Evolutionary conservation across 768 basidiomycete species (phyloP).

Genomic region (Hydnomerulius pinastri): DNA sequence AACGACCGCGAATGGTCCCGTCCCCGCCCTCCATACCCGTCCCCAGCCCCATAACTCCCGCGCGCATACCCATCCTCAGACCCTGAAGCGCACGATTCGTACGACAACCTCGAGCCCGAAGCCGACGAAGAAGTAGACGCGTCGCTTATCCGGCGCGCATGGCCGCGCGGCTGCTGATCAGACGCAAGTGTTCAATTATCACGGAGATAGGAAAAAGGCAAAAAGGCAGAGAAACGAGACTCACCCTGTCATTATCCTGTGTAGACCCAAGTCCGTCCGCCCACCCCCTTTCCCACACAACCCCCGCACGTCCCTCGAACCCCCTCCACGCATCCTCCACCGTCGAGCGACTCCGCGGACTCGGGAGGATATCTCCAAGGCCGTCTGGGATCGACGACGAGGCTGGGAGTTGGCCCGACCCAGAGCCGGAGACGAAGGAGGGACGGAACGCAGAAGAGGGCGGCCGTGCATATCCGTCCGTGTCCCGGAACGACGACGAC

Average conservation of each 20-base stretch:
- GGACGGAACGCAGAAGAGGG: neutral
- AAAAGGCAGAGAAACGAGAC: too few relatives aligned
- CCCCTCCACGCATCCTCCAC: neutral
- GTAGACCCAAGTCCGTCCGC: too few relatives aligned
- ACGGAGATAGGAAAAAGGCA: too few relatives aligned
- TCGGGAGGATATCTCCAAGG: neutral
- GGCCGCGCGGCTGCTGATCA: too few relatives aligned
- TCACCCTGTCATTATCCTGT: too few relatives aligned
- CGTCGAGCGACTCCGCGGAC: neutral
- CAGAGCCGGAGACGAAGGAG: too few relatives aligned
- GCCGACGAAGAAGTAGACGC: conserved; percentile 16
- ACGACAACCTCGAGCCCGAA: too few relatives aligned
- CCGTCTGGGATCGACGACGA: neutral
- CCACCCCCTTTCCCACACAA: neutral
- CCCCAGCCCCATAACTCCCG: neutral
- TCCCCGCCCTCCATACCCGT: neutral
- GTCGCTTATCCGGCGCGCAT: conserved; percentile 19
- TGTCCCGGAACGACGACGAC: too few relatives aligned
- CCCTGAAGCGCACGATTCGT: conserved; percentile 21
- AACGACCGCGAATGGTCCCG: neutral
- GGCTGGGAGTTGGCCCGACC: too few relatives aligned
- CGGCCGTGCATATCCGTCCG: neutral
- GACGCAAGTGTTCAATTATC: too few relatives aligned
- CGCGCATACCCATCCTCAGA: neutral
- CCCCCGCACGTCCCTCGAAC: neutral